These are phyloP conservation scores for Amylocarpus encephaloides DNA, from an alignment of 2,329 filamentous ascomycete genomes.

Conservation along the genomic window DNA sequence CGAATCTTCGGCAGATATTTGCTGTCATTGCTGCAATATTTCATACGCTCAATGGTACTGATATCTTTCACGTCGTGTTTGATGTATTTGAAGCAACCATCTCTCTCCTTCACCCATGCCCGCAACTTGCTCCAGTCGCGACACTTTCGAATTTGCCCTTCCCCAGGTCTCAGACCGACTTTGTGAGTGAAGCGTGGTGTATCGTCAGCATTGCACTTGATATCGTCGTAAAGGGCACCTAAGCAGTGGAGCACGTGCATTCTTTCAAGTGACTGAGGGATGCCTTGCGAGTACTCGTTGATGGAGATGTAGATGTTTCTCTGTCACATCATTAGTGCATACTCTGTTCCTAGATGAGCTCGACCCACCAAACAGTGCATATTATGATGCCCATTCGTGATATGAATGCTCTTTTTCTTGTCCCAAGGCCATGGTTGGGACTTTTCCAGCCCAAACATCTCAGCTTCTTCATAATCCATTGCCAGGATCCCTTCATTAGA, in stretches of 20 bases:
- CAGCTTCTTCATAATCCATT: neutral
- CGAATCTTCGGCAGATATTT: neutral
- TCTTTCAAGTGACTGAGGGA: neutral
- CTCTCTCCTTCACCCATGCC: neutral
- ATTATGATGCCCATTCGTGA: slow-evolving; percentile 4
- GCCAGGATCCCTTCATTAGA: slow-evolving; percentile 1
- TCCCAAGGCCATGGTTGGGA: slow-evolving; percentile 3
- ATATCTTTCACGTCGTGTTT: neutral
- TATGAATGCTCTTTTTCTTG: neutral
- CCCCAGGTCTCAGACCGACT: neutral
- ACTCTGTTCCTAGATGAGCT: neutral
- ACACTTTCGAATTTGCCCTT: neutral
- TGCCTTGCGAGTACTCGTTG: neutral
- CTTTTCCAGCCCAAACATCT: neutral
- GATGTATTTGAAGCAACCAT: slow-evolving; percentile 2
- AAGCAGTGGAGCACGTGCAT: neutral
- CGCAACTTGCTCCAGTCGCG: neutral
- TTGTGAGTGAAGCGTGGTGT: neutral
- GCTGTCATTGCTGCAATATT: slow-evolving; percentile 1
- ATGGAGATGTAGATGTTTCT: slow-evolving; percentile 5
- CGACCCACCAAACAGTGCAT: slow-evolving; percentile 1
- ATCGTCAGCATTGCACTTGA: slow-evolving; percentile 1
- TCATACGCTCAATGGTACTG: neutral
- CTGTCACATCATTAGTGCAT: neutral
- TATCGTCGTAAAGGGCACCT: neutral